Evolutionary conservation across 2,329 filamentous ascomycete genomes (phyloP).

Genomic region (Epichloe coenophiala): DNA sequence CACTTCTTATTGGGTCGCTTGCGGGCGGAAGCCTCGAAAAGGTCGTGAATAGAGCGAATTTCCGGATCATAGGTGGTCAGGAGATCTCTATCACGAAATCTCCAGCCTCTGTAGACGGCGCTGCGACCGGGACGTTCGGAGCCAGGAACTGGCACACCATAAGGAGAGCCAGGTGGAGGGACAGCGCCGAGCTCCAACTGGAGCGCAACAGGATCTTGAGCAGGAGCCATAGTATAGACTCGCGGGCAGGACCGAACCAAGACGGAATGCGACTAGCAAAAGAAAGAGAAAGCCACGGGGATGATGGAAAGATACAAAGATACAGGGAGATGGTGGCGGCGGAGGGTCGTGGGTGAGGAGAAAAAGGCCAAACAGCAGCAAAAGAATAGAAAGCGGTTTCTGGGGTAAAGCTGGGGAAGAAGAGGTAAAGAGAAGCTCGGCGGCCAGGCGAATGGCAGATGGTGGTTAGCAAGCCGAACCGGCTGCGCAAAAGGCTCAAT

Average conservation of each 20-base stretch:
- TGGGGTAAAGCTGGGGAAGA: not conserved
- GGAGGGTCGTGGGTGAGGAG: not conserved
- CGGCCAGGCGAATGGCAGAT: not conserved
- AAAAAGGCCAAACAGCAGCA: not conserved
- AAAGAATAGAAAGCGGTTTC: not conserved
- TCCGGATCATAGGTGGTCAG: slow-evolving; percentile 60
- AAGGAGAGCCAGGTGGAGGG: slow-evolving; percentile 63
- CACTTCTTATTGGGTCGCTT: slow-evolving; percentile 55
- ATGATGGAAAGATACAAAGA: not conserved
- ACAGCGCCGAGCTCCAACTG: slow-evolving; percentile 42
- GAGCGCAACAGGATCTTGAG: slow-evolving; percentile 22
- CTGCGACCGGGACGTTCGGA: slow-evolving; percentile 60
- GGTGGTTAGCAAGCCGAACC: slow-evolving; percentile 1
- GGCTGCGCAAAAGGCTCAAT: slow-evolving; percentile 5
- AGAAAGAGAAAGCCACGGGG: not conserved
- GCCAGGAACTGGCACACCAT: slow-evolving; percentile 64
- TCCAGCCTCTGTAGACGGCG: slow-evolving; percentile 73
- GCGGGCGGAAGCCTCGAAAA: slow-evolving; percentile 58
- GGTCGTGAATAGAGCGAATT: slow-evolving; percentile 61
- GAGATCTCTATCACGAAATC: slow-evolving; percentile 56
- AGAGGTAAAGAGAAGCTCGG: not conserved
- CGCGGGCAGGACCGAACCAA: not conserved
- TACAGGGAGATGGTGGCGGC: not conserved
- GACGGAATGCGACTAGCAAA: not conserved
- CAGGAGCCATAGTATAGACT: slow-evolving; percentile 18